Evolutionary conservation across 2,329 filamentous ascomycete species (phyloP), one percentile per base, ranked within the genome.

Genomic region (Gliomastix tumulicola): DNA sequence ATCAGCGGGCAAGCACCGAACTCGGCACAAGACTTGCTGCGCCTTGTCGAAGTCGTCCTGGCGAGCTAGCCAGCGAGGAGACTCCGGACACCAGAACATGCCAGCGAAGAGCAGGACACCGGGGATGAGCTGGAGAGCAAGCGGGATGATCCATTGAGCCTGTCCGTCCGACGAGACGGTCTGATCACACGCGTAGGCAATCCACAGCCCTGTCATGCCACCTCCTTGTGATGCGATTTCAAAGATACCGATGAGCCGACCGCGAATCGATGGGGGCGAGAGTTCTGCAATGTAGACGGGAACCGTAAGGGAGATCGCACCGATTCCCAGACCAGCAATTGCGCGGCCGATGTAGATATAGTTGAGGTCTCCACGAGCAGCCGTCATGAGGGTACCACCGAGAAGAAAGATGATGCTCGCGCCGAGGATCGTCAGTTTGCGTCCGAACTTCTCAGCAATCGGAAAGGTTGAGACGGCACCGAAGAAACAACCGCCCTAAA

Each of bases 251-350:
- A 71, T 65, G 13, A 71, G 66, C 16, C 69, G 49, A 47, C 70
- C 71, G 49, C 74, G 63, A 30, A 62, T 69, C 16, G 61, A 63
- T 1, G 72, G 66, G 44, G 71, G 69, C 0, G 72, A 67, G 46
- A 66, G 69, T 49, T 78, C 74, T 2, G 71, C 69, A 33, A 76
- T 69, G 49, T 77, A 78, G 21, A 77, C 63, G 3, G 73, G 74
- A 3, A 78, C 68, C 18, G 65, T 63, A 55, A 71, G 69, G 13
- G 62, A 63, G 37, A 68, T 54, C 11, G 68, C 44, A 11, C 69
- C 71, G 30, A 74, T 60, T 11, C 69, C 69, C 53, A 66, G 65
- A 2, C 71, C 69, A 11, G 62, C 65, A 25, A 74, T 49, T 42
- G 71, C 69, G 4, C 74, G 66, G 1, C 74, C 74, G 10, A 68